A percentile compares a stretch with the other conserved stretches of the same genome.
phyloP scores from a whole-genome alignment of 106 monocot species.

The Acanthochlamys bracteata region DNA sequence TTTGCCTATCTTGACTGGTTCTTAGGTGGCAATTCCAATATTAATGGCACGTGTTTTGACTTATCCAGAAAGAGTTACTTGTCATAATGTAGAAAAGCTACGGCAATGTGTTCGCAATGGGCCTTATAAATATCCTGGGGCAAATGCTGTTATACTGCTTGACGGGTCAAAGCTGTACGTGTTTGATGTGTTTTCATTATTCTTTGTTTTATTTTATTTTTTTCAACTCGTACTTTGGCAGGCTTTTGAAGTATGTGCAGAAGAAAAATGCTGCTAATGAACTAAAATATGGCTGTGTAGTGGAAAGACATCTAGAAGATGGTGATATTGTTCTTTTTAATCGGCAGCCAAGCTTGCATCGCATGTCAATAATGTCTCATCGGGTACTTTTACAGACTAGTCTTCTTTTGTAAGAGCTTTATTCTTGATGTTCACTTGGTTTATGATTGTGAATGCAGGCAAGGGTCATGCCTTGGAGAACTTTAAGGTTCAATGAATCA shows the following conservation, averaged over 20 bases:
- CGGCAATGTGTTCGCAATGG: constrained; percentile 82
- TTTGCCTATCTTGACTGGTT: not conserved
- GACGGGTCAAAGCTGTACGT: constrained; percentile 65
- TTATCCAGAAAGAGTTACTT: constrained; percentile 86
- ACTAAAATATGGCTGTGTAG: constrained; percentile 74
- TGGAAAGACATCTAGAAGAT: constrained; percentile 93
- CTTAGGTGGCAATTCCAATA: constrained; percentile 81
- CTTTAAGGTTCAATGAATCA: constrained; percentile 96
- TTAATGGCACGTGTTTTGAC: constrained; percentile 79
- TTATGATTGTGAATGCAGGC: constrained; percentile 44
- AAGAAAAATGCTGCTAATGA: constrained; percentile 74
- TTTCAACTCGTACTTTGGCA: constrained; percentile 14
- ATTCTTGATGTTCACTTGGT: not conserved
- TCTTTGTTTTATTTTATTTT: not conserved
- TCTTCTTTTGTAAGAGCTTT: constrained; percentile 5
- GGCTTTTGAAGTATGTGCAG: constrained; percentile 67
- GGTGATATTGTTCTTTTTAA: constrained; percentile 98
- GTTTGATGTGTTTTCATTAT: not conserved
- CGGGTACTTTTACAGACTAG: constrained; percentile 36
- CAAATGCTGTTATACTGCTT: constrained; percentile 59
- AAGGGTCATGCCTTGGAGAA: constrained; percentile 94
- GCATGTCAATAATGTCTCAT: constrained; percentile 99
- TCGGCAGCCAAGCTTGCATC: constrained; percentile 96
- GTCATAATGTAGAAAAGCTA: constrained; percentile 91
- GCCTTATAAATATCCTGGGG: constrained; percentile 83